These are phyloP conservation scores for Aspergillus versicolor DNA, from an alignment of 2,329 filamentous ascomycete species.

Conservation along the genomic window DNA sequence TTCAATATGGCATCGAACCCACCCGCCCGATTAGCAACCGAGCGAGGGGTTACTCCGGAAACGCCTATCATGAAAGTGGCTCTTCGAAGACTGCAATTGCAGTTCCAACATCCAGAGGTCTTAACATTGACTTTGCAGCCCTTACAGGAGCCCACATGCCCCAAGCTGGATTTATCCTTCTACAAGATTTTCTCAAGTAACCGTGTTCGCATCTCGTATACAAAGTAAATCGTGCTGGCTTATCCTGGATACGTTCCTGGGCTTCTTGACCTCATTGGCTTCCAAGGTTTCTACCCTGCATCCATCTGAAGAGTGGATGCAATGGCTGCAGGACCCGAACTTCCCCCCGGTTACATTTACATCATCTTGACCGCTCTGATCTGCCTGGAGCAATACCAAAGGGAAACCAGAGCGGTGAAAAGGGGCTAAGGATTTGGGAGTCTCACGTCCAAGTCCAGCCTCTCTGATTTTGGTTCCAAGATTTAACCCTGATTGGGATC, in stretches of 20 bases:
- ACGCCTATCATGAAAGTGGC: slow-evolving; percentile 16
- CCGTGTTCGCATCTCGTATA: not conserved
- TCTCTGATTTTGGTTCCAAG: slow-evolving; percentile 9
- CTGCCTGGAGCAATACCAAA: not conserved
- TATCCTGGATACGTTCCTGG: not conserved
- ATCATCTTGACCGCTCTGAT: slow-evolving; percentile 14
- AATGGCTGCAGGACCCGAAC: slow-evolving; percentile 9
- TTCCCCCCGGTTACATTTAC: not conserved
- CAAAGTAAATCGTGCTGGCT: not conserved
- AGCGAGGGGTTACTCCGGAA: slow-evolving; percentile 20
- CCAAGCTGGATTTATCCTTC: slow-evolving; percentile 8
- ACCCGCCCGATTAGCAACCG: slow-evolving; percentile 9
- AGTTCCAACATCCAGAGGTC: not conserved
- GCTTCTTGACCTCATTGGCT: not conserved
- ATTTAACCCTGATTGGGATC: slow-evolving; percentile 10
- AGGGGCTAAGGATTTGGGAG: not conserved
- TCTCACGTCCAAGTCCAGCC: slow-evolving; percentile 13
- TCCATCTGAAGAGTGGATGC: not conserved
- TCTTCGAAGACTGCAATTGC: not conserved
- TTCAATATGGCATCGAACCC: not conserved
- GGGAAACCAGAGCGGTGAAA: slow-evolving; percentile 9
- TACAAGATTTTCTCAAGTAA: not conserved
- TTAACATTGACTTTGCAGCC: not conserved
- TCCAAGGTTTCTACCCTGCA: not conserved
- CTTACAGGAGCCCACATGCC: not conserved